These are phyloP conservation scores for Salvia hispanica DNA, from an alignment of 257 asterid species.

Conservation along the genomic window DNA sequence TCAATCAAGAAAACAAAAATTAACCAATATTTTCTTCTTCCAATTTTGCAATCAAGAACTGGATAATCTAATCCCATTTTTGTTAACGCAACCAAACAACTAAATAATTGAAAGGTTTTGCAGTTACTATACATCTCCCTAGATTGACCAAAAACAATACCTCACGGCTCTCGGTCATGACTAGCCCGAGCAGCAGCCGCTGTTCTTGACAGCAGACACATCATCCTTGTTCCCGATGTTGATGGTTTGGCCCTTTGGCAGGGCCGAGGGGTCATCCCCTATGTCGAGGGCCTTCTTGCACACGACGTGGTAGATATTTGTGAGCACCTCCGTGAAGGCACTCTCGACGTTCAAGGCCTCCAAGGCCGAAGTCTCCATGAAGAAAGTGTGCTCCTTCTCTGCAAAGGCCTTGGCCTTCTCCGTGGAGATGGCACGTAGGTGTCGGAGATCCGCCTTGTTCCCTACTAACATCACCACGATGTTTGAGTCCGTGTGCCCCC, in stretches of 20 bases:
- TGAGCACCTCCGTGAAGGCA: conserved; percentile 77
- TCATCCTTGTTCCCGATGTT: conserved; percentile 68
- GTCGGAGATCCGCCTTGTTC: conserved; percentile 83
- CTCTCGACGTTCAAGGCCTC: conserved; percentile 75
- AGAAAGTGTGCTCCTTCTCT: conserved; percentile 58
- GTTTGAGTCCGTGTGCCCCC: conserved; percentile 79
- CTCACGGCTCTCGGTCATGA: neutral
- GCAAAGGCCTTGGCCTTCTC: conserved; percentile 68
- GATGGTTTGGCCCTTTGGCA: conserved; percentile 73
- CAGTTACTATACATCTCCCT: conserved; percentile 32
- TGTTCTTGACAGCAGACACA: conserved; percentile 71
- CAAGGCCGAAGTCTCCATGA: conserved; percentile 87
- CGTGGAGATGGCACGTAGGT: conserved; percentile 59
- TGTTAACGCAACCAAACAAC: conserved; percentile 20
- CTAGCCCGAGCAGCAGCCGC: conserved; percentile 76
- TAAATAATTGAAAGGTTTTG: conserved; percentile 24
- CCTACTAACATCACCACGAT: conserved; percentile 84
- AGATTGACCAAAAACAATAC: conserved; percentile 8
- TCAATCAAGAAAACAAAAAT: conserved; percentile 4
- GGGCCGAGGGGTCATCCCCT: conserved; percentile 67
- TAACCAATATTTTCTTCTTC: neutral
- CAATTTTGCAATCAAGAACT: conserved; percentile 24
- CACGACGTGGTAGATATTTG: conserved; percentile 68
- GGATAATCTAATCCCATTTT: conserved; percentile 22
- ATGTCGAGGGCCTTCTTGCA: conserved; percentile 69